Percentiles rank a stretch among this genome's conserved stretches.
Conservation (phyloP, 177 flowering plant species). For the Vitis hybrid region DNA sequence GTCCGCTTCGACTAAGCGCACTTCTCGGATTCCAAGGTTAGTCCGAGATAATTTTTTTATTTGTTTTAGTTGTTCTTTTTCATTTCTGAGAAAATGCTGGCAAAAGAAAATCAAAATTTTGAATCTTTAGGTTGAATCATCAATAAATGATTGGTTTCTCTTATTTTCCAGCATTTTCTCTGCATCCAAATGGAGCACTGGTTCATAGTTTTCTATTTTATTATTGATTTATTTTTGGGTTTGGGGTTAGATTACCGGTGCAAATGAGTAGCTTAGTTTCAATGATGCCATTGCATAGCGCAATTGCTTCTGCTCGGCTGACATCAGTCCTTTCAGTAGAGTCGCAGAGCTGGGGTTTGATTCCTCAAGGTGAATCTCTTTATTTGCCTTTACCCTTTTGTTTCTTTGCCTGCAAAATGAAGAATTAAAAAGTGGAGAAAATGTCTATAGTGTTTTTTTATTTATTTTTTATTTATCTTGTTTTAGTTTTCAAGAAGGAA, state of each 20-base stretch:
- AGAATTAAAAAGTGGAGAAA: not conserved
- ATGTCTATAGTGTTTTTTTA: too few species aligned
- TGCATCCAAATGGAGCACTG: not conserved
- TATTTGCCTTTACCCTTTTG: not conserved
- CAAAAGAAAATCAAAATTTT: not conserved
- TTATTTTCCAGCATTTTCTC: conserved; percentile 8
- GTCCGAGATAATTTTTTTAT: too few species aligned
- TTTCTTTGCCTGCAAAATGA: not conserved
- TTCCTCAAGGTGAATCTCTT: conserved; percentile 45
- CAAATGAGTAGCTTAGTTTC: conserved; percentile 42
- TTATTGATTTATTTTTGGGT: not conserved
- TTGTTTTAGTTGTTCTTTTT: not conserved
- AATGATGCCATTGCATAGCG: conserved; percentile 59
- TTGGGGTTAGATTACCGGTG: conserved; percentile 40
- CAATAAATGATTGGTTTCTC: not conserved
- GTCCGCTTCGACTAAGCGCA: conserved; percentile 24
- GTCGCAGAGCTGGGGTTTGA: conserved; percentile 50
- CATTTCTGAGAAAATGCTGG: not conserved
- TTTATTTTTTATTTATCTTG: too few species aligned
- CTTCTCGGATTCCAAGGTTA: conserved; percentile 20
- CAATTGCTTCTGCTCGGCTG: conserved; percentile 51
- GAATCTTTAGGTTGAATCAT: too few species aligned
- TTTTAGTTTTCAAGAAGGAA: too few species aligned
- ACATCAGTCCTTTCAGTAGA: conserved; percentile 37
- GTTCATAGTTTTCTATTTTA: not conserved